Percentiles rank a stretch among this genome's conserved stretches.
Conservation (phyloP, 2,329 filamentous ascomycete genomes). For the Xylariaceae sp. region DNA sequence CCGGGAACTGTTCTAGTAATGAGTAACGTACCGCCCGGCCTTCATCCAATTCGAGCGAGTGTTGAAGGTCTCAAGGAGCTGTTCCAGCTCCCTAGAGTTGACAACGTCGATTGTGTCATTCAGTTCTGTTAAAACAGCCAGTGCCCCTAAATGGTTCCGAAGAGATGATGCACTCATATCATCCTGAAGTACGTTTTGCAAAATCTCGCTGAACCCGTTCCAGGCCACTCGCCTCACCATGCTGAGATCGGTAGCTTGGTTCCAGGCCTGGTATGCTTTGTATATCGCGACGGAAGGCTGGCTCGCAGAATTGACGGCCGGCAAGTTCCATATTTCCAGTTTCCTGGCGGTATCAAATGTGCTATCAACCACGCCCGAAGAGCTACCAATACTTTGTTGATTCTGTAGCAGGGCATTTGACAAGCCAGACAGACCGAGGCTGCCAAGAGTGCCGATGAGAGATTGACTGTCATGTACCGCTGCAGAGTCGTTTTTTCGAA, state of each 20-base stretch:
- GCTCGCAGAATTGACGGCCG: conserved; percentile 58
- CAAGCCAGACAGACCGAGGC: conserved; percentile 77
- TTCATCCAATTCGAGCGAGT: conserved; percentile 72
- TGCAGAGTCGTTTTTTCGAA: conserved; percentile 55
- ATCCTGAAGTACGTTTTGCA: conserved; percentile 49
- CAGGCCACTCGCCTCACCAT: conserved; percentile 56
- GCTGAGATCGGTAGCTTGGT: conserved; percentile 55
- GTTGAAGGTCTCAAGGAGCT: conserved; percentile 59
- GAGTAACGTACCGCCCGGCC: conserved; percentile 60
- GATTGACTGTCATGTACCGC: conserved; percentile 59
- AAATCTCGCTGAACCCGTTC: conserved; percentile 55
- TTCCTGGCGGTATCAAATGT: conserved; percentile 76
- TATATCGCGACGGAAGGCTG: conserved; percentile 68
- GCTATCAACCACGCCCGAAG: conserved; percentile 57
- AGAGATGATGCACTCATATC: conserved; percentile 48
- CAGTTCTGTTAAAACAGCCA: conserved; percentile 74
- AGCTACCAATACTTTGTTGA: conserved; percentile 55
- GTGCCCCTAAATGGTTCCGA: conserved; percentile 51
- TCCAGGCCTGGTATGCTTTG: conserved; percentile 72
- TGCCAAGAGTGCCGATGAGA: conserved; percentile 70
- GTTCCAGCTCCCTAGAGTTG: conserved; percentile 55
- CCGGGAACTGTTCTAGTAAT: neutral
- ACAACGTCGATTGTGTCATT: conserved; percentile 66
- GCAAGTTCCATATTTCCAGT: conserved; percentile 88
- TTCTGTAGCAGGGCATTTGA: conserved; percentile 72